Evolutionary conservation across 2,329 filamentous ascomycete genomes (phyloP), one percentile per base, ranked within the genome.

Genomic region (Exophiala viscosa): DNA sequence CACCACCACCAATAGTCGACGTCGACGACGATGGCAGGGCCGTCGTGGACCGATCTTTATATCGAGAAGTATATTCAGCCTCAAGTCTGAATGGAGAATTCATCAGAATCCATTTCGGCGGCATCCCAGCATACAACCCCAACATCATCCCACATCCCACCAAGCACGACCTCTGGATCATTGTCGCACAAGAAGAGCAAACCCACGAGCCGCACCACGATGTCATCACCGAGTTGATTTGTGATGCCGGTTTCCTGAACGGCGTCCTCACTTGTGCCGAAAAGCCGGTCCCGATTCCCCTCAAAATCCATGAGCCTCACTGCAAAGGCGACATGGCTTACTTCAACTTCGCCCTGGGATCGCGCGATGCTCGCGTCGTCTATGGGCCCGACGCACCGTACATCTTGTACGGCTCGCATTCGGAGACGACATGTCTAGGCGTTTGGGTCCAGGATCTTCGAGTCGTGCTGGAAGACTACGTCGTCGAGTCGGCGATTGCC

Each of bases 311-410:
- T 28, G 32, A 43, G 8, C 17, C 11, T 32, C 18, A 72, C 76
- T 82, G 79, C 59, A 60, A 68, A 8, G 74, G 71, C 1, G 69
- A 77, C 1, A 55, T 77, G 5, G 65, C 73, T 31, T 50, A 45
- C 35, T 35, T 51, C 17, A 46, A 48, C 11, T 49, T 54, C n/a
- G 43, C 40, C 50, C 62, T 73, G 15, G 82, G 82, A 0, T 80
- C 81, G 0, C 80, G 81, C 58, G 82, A 84, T 60, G 80, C 79
- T 1, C 73, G 81, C 4, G 76, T 81, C 9, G 81, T 84, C 60
- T 77, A 76, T 52, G 80, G 45, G 78, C 0, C 81, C 0, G 63
- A 72, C 0, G 66, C 60, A 1, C 77, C 80, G 0, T 79, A 77
- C 50, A 69, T 74, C 1, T 65, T 80, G 3, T 85, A 76, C 50